A percentile compares a stretch with the other conserved stretches of the same genome.
Conservation (phyloP, 2,329 filamentous ascomycete genomes). For the Tricladium varicosporioides region DNA sequence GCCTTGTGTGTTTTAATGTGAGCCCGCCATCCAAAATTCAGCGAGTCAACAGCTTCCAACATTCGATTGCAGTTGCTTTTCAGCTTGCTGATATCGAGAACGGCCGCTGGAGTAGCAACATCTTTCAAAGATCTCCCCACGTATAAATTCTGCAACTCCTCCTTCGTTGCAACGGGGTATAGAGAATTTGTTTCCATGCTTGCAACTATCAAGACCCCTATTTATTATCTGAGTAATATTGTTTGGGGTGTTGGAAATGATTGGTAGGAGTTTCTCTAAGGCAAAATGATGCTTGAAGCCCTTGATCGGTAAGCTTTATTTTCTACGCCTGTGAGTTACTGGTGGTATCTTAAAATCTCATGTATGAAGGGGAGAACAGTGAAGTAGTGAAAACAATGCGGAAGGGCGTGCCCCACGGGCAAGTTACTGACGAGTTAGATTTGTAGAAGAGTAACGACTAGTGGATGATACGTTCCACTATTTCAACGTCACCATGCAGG, state of each 20-base stretch:
- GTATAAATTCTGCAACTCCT: slow-evolving; percentile 42
- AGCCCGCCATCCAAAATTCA: slow-evolving; percentile 67
- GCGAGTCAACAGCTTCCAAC: slow-evolving; percentile 57
- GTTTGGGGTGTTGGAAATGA: background rate
- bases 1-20: slow-evolving; percentile 87
- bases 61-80: slow-evolving; percentile 68
- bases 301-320: no score
- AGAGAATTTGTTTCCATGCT: slow-evolving; percentile 26
- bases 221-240: background rate
- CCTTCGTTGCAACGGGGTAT: slow-evolving; percentile 34
- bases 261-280: background rate
- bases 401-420: background rate
- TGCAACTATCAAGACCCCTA: background rate
- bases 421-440: background rate
- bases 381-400: no score
- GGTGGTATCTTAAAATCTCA: no score
- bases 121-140: slow-evolving; percentile 59
- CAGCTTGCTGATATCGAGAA: slow-evolving; percentile 67
- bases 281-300: no score
- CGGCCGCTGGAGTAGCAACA: slow-evolving; percentile 62
- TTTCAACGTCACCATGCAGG: background rate
- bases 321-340: no score
- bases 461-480: background rate
- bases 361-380: no score
- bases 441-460: background rate